Evolutionary conservation across 768 basidiomycete genomes (phyloP).

Genomic region (Hericium coralloides): DNA sequence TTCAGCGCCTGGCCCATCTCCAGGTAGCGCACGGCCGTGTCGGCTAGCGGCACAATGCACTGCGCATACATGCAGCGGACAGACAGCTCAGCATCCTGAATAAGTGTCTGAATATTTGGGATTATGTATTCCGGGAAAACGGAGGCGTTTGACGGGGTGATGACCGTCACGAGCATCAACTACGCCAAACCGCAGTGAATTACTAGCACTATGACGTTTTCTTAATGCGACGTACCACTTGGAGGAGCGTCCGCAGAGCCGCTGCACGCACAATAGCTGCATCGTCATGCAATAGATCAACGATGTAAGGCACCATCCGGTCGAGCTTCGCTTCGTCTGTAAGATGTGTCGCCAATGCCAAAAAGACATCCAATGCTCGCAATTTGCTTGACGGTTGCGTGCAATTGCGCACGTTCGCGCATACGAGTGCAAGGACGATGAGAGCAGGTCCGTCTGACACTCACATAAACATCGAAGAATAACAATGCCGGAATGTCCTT

Average conservation of each 20-base stretch:
- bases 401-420: conserved; percentile 86
- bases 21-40: conserved; percentile 78
- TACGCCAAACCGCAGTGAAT: conserved; percentile 10
- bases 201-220: too few relatives aligned
- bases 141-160: conserved; percentile 51
- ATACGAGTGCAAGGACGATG: conserved; percentile 78
- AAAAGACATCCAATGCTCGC: conserved; percentile 76
- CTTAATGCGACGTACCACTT: conserved; percentile 50
- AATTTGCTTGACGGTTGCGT: conserved; percentile 79
- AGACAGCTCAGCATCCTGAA: conserved; percentile 78
- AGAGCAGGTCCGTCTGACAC: conserved; percentile 77
- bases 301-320: conserved; percentile 84
- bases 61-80: conserved; percentile 76
- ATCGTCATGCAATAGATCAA: conserved; percentile 84
- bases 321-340: conserved; percentile 96
- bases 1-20: conserved; percentile 92
- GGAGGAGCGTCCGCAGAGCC: conserved; percentile 69
- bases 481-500: background rate
- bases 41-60: conserved; percentile 76
- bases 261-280: conserved; percentile 73
- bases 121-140: conserved; percentile 96
- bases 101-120: conserved; percentile 77
- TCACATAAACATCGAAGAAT: background rate
- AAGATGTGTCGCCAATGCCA: conserved; percentile 71
- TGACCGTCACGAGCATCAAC: conserved; percentile 60